phyloP scores from a whole-genome alignment of 2,329 filamentous ascomycete genomes.

The Colletotrichum sp. region DNA sequence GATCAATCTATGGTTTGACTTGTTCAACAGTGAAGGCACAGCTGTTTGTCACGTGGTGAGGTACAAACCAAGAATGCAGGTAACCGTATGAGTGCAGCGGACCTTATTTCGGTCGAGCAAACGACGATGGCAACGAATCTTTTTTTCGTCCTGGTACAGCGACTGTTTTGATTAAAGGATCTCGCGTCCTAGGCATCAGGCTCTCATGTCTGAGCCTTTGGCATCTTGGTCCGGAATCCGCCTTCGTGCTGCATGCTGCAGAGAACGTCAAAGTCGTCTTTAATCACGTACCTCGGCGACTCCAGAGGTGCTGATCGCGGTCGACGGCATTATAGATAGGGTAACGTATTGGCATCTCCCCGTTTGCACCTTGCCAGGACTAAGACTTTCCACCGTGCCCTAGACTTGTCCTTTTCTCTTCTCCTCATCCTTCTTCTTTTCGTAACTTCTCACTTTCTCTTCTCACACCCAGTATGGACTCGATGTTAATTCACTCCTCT shows the following conservation, averaged over 20 bases:
- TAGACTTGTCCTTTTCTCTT: neutral
- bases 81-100: conserved; percentile 20
- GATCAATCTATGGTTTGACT: neutral
- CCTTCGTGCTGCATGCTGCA: neutral
- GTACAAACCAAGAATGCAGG: conserved; percentile 21
- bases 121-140: conserved; percentile 17
- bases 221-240: neutral
- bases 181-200: conserved; percentile 5
- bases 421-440: neutral
- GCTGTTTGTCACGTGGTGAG: conserved; percentile 24
- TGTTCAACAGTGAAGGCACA: conserved; percentile 11
- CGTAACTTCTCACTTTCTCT: neutral
- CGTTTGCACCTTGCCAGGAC: conserved; percentile 13
- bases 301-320: neutral
- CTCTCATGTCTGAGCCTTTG: conserved; percentile 13
- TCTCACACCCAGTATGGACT: conserved; percentile 5
- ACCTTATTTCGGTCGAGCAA: conserved; percentile 22
- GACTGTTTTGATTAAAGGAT: neutral
- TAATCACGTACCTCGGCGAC: neutral
- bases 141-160: neutral
- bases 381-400: neutral
- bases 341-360: neutral
- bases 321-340: conserved; percentile 9
- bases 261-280: conserved; percentile 10
- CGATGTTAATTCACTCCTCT: neutral